These are phyloP conservation scores for Boletus holoroseus DNA, from an alignment of 1,284 basidiomycete genomes.

Conservation along the genomic window DNA sequence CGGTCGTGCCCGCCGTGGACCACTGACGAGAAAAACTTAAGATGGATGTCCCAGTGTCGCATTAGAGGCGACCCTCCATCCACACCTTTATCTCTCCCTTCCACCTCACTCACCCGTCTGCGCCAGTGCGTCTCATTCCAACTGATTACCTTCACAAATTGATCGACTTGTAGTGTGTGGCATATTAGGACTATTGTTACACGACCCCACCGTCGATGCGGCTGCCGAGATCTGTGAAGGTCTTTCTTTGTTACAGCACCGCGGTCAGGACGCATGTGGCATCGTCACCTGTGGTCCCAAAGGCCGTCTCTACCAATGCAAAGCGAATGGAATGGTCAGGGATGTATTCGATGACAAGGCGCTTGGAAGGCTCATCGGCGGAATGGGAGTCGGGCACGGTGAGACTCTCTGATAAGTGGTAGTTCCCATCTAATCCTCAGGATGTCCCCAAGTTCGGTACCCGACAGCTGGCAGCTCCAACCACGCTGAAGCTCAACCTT, in stretches of 20 bases:
- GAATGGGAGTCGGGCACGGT: constrained; percentile 99
- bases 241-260: constrained; percentile 85
- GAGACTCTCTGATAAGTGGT: constrained; percentile 7
- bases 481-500: constrained; percentile 98
- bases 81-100: constrained; percentile 5
- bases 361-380: constrained; percentile 76
- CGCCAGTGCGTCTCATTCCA: constrained; percentile 22
- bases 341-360: constrained; percentile 90
- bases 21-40: constrained; percentile 8
- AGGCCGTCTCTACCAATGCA: constrained; percentile 96
- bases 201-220: constrained; percentile 71
- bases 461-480: constrained; percentile 97
- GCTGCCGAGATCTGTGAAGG: constrained; percentile 88
- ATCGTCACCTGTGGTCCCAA: constrained; percentile 95
- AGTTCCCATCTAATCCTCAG: constrained; percentile 9
- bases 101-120: constrained; percentile 3
- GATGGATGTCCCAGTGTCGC: neutral
- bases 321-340: constrained; percentile 99
- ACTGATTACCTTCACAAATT: neutral
- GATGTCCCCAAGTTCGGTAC: constrained; percentile 71
- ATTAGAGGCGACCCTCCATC: constrained; percentile 6
- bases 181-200: constrained; percentile 79
- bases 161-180: constrained; percentile 63
- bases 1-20: constrained; percentile 10
- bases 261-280: constrained; percentile 98